Base-by-base conservation (phyloP, 176 grass and related monocot species). In the Lolium perenne region DNA sequence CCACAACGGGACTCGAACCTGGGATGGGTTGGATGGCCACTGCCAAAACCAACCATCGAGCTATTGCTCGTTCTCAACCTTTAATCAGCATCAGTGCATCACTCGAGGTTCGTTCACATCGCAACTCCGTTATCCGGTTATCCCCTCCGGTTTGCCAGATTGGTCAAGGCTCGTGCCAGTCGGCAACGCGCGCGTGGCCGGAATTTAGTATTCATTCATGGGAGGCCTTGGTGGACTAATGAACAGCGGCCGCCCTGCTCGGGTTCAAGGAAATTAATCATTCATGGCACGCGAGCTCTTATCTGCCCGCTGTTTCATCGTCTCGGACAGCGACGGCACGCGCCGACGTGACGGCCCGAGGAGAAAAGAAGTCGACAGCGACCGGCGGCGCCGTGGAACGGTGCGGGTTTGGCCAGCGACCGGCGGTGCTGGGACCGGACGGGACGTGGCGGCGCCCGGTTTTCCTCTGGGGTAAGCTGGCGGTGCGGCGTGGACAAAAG, bases 71-170 rank as follows among this genome's bases (percentile, higher is more conserved):
- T n/a, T n/a, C n/a, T n/a, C n/a, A n/a, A n/a, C n/a, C n/a, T n/a
- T n/a, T n/a, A n/a, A n/a, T n/a, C n/a, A n/a, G 41, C 32, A 35
- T 35, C 32, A 35, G 32, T 35, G 40, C 40, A 46, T 45, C 67
- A 41, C 63, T 12, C 68, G n/a, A n/a, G n/a, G 1, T 71, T 71
- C 41, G 70, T 72, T 46, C 70, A 72, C 70, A 46, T 72, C 41
- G 68, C 32, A 2, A 9, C 38, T 7, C 40, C 20, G 38, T 46
- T 12, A 46, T 13, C 8, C 68, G 57, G 57, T 45, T 71, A 67
- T 67, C 63, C 63, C 29, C 38, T 5, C 62, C 12, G 1, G 13
- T 66, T 38, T 15, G 11, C 32, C 32, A 71, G 10, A 7, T 17
- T 47, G 41, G 70, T 48, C 41, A 72, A 22, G 69, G 0, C 38